A percentile compares a stretch with the other conserved stretches of the same genome.
phyloP scores from a whole-genome alignment of 2,329 filamentous ascomycete species.

The Xylaria polymorpha region DNA sequence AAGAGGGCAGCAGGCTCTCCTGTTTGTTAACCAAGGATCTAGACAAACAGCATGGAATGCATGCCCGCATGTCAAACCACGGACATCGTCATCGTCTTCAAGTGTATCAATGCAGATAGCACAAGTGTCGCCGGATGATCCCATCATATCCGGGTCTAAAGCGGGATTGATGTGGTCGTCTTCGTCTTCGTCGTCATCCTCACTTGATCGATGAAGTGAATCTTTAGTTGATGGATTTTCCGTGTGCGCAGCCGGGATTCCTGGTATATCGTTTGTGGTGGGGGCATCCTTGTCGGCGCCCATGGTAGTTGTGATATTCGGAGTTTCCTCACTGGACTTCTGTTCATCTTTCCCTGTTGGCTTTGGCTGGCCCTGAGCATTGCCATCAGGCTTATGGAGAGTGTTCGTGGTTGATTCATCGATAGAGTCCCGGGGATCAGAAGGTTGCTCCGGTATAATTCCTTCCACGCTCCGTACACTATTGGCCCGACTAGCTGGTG shows the following conservation, averaged over 20 bases:
- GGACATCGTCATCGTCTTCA: slow-evolving; percentile 95
- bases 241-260: slow-evolving; percentile 40
- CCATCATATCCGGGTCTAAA: slow-evolving; percentile 81
- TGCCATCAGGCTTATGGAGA: slow-evolving; percentile 33
- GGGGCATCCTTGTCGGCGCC: background rate
- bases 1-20: slow-evolving; percentile 93
- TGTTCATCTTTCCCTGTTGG: slow-evolving; percentile 48
- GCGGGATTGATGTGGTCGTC: slow-evolving; percentile 87
- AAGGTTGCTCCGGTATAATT: slow-evolving; percentile 58
- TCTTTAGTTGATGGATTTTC: slow-evolving; percentile 42
- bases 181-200: slow-evolving; percentile 72
- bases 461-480: slow-evolving; percentile 77
- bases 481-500: slow-evolving; percentile 76
- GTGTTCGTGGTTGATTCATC: slow-evolving; percentile 55
- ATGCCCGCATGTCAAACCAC: slow-evolving; percentile 94
- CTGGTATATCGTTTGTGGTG: slow-evolving; percentile 25
- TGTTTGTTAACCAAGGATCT: slow-evolving; percentile 94
- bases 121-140: slow-evolving; percentile 88
- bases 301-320: slow-evolving; percentile 45
- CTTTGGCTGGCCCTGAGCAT: slow-evolving; percentile 30
- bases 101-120: slow-evolving; percentile 95
- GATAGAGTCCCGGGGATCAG: slow-evolving; percentile 59
- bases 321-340: slow-evolving; percentile 38
- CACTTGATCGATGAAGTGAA: slow-evolving; percentile 45
- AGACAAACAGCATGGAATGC: slow-evolving; percentile 97